These are phyloP conservation scores for Stachybotrys chartarum DNA, from an alignment of 2,329 filamentous ascomycete genomes.

Conservation along the genomic window DNA sequence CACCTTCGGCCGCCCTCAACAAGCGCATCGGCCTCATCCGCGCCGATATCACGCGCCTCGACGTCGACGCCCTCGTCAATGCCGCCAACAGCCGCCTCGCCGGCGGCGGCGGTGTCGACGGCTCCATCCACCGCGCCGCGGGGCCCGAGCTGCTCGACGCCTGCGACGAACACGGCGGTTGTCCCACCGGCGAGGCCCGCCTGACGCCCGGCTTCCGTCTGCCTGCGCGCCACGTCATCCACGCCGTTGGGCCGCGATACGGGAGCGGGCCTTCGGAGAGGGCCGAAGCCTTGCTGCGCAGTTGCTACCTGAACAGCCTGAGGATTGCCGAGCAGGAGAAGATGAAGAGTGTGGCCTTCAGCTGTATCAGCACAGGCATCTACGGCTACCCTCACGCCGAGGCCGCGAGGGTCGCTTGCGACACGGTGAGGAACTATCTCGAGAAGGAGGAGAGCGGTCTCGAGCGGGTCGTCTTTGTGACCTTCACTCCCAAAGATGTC, in stretches of 20 bases:
- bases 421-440: slow-evolving; percentile 49
- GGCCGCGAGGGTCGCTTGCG: slow-evolving; percentile 66
- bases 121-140: slow-evolving; percentile 79
- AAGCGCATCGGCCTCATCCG: slow-evolving; percentile 62
- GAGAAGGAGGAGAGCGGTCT: slow-evolving; percentile 41
- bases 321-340: slow-evolving; percentile 61
- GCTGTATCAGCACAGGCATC: slow-evolving; percentile 77
- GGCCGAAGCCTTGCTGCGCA: slow-evolving; percentile 41
- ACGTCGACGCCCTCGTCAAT: slow-evolving; percentile 82
- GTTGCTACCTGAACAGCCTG: slow-evolving; percentile 66
- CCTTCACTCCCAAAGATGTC: slow-evolving; percentile 73
- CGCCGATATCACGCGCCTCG: slow-evolving; percentile 74
- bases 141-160: slow-evolving; percentile 62
- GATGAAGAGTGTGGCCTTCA: slow-evolving; percentile 71
- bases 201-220: slow-evolving; percentile 74
- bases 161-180: slow-evolving; percentile 66
- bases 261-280: slow-evolving; percentile 18
- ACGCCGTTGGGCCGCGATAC: slow-evolving; percentile 72
- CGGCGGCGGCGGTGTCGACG: slow-evolving; percentile 87
- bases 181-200: slow-evolving; percentile 70
- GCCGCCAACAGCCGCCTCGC: slow-evolving; percentile 75
- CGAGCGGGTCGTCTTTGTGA: slow-evolving; percentile 76
- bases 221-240: slow-evolving; percentile 74
- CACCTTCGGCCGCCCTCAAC: slow-evolving; percentile 54
- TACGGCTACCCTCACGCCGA: slow-evolving; percentile 76